Conservation (phyloP, 2,329 filamentous ascomycete species). For the Nemania diffusa region DNA sequence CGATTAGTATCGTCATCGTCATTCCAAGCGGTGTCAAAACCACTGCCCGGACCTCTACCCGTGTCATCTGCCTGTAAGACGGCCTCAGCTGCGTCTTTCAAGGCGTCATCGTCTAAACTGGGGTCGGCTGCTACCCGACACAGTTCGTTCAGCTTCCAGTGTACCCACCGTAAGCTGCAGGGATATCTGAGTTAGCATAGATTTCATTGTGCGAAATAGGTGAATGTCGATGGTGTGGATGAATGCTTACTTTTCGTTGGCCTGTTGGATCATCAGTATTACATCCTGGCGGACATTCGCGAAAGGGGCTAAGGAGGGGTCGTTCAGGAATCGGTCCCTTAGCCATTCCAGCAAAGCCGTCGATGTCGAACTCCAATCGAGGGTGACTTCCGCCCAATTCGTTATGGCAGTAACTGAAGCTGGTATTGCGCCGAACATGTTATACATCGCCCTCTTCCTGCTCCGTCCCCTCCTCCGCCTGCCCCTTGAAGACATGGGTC, state of each 20-base stretch:
- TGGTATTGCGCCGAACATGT: neutral
- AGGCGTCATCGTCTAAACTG: neutral
- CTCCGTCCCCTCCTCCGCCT: neutral
- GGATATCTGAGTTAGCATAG: neutral
- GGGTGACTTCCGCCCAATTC: constrained; percentile 12
- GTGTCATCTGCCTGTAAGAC: neutral
- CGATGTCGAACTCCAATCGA: neutral
- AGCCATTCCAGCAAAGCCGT: constrained; percentile 22
- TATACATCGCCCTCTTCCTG: neutral
- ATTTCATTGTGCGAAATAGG: neutral
- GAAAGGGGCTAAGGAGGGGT: constrained; percentile 3
- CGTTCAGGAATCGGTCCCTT: constrained; percentile 9
- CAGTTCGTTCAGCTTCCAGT: constrained; percentile 13
- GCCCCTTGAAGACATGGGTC: neutral
- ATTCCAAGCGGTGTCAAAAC: neutral
- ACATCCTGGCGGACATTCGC: neutral
- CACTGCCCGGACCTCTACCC: no score
- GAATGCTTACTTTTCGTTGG: constrained; percentile 4
- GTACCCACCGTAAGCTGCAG: constrained; percentile 24
- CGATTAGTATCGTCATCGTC: neutral
- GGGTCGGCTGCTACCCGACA: neutral
- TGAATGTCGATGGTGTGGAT: neutral
- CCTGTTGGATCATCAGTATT: neutral
- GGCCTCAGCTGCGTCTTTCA: neutral
- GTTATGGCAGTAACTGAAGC: neutral